phyloP scores from a whole-genome alignment of 2,329 filamentous ascomycete genomes.

The Colletotrichum phormii region DNA sequence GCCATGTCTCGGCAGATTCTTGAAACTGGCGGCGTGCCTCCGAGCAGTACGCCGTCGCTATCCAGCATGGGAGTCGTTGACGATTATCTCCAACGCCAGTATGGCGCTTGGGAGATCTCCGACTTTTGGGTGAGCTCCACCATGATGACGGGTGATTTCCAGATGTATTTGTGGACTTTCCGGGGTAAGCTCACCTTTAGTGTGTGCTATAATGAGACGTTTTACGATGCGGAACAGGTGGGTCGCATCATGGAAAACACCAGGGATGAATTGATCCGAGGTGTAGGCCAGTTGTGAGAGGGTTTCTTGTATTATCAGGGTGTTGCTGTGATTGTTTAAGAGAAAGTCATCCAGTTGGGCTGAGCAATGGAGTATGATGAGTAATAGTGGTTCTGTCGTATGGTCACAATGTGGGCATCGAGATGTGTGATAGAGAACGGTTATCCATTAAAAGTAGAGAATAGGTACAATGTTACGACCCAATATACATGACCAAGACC shows the following conservation, averaged over 20 bases:
- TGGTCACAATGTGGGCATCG: too few species aligned
- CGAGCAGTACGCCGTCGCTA: not conserved
- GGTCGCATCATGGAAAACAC: not conserved
- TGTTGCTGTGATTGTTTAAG: too few species aligned
- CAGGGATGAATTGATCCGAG: not conserved
- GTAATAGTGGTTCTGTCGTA: too few species aligned
- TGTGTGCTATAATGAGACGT: not conserved
- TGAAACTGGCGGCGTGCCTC: not conserved
- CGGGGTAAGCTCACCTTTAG: not conserved
- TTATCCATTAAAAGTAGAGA: too few species aligned
- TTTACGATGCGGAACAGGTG: not conserved
- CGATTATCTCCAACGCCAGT: not conserved
- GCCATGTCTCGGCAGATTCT: not conserved
- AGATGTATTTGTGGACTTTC: not conserved
- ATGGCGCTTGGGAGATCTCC: not conserved
- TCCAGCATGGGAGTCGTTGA: slow-evolving; percentile 2
- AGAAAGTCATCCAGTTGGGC: too few species aligned
- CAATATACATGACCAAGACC: too few species aligned
- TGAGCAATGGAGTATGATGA: too few species aligned
- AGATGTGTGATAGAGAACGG: too few species aligned
- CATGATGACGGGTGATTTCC: slow-evolving; percentile 2
- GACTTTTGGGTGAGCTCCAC: slow-evolving; percentile 1
- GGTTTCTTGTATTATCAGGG: too few species aligned
- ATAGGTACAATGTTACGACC: too few species aligned
- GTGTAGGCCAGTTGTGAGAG: too few species aligned